phyloP scores from a whole-genome alignment of 164 flowering plant genomes.

The Liquidambar formosana region DNA sequence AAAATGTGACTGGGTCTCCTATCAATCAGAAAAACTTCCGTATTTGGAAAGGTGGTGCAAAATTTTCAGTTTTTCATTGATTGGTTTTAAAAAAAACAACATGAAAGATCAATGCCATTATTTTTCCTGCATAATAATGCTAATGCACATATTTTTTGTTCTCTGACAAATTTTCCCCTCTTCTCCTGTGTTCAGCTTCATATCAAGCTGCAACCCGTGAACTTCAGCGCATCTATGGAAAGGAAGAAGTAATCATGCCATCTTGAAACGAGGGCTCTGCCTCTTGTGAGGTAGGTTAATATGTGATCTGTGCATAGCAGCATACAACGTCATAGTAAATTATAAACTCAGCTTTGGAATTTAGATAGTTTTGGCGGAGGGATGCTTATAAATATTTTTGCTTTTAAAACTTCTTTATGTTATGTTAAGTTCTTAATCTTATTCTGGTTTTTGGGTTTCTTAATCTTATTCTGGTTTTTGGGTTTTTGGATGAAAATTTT shows the following conservation, averaged over 20 bases:
- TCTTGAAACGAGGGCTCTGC: constrained; percentile 22
- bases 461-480: not conserved
- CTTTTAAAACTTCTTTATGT: not conserved
- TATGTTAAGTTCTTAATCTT: not conserved
- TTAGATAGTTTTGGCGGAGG: not conserved
- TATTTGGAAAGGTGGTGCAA: constrained; percentile 54
- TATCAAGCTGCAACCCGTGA: constrained; percentile 58
- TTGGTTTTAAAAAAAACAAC: not conserved
- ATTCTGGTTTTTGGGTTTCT: not conserved
- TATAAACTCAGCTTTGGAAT: constrained; percentile 7
- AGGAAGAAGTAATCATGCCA: constrained; percentile 27
- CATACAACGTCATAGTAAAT: not conserved
- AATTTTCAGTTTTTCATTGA: not conserved
- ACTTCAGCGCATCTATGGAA: constrained; percentile 56
- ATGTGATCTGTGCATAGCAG: constrained; percentile 14
- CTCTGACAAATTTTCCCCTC: constrained; percentile 3
- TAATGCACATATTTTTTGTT: not conserved
- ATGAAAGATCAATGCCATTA: not conserved
- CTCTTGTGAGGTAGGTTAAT: constrained; percentile 10
- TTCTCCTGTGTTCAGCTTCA: constrained; percentile 38
- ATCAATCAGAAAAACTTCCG: constrained; percentile 54
- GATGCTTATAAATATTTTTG: constrained; percentile 7
- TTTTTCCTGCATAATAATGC: not conserved
- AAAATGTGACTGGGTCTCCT: constrained; percentile 47
- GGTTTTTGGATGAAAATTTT: not conserved